Conservation (phyloP, 2,329 filamentous ascomycete species). For the Trichophyton simii region DNA sequence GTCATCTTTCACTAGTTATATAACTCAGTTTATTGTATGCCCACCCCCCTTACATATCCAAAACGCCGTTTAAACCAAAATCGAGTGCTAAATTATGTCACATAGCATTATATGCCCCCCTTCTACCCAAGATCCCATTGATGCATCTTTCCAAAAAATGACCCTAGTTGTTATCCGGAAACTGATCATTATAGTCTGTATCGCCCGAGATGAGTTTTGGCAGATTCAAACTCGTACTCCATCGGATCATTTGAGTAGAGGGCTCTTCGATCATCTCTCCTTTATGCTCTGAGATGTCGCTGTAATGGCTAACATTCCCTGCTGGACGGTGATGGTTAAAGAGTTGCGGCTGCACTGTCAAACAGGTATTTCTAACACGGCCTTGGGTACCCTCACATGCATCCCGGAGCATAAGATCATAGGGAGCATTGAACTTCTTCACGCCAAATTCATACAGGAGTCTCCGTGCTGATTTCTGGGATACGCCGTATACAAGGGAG, state of each 20-base stretch:
- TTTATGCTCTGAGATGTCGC: slow-evolving; percentile 12
- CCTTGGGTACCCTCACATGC: slow-evolving; percentile 21
- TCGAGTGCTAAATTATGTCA: not conserved
- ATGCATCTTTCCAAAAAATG: not conserved
- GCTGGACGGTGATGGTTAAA: slow-evolving; percentile 14
- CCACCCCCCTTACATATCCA: too few relatives aligned
- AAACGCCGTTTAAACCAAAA: too few relatives aligned
- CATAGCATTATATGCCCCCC: not conserved
- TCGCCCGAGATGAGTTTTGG: not conserved
- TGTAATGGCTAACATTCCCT: slow-evolving; percentile 9
- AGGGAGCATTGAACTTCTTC: slow-evolving; percentile 28
- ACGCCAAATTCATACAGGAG: slow-evolving; percentile 35
- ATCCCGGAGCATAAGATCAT: slow-evolving; percentile 23
- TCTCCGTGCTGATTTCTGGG: slow-evolving; percentile 33
- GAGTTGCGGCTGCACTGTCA: slow-evolving; percentile 15
- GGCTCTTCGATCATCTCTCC: slow-evolving; percentile 8
- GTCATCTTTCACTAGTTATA: too few relatives aligned
- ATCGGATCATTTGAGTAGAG: slow-evolving; percentile 11
- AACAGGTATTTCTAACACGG: slow-evolving; percentile 12
- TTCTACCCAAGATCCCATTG: not conserved
- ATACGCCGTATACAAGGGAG: slow-evolving; percentile 36
- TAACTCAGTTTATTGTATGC: too few relatives aligned
- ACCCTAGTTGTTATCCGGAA: not conserved
- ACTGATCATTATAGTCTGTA: not conserved
- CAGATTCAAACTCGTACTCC: slow-evolving; percentile 6